Percentiles rank a stretch among this genome's conserved stretches.
phyloP scores from a whole-genome alignment of 2,329 filamentous ascomycete genomes.

The Botrytis galanthina region DNA sequence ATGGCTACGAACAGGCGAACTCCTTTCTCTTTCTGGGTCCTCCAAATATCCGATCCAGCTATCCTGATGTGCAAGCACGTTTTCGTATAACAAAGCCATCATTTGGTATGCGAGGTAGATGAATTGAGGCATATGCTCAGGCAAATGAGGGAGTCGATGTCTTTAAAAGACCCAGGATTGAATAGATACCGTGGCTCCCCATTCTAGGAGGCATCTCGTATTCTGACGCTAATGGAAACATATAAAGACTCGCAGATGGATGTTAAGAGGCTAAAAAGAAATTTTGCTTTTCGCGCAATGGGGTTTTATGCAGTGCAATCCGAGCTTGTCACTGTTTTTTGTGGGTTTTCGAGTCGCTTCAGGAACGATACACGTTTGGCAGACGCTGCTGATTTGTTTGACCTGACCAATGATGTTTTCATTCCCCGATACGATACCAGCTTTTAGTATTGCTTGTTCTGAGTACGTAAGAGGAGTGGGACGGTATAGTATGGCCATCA shows the following conservation, averaged over 20 bases:
- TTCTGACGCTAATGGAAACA: conserved; percentile 61
- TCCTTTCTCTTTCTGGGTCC: conserved; percentile 73
- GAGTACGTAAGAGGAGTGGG: not conserved
- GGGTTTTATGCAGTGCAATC: not conserved
- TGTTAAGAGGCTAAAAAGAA: not conserved
- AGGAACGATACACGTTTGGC: not conserved
- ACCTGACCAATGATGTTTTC: not conserved
- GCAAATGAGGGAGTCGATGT: conserved; percentile 68
- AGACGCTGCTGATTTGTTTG: not conserved
- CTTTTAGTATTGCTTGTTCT: not conserved
- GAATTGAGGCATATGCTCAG: conserved; percentile 88
- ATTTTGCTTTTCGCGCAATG: not conserved
- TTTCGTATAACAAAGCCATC: conserved; percentile 83
- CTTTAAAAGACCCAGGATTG: conserved; percentile 73
- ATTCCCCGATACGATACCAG: not conserved
- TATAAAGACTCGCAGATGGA: not conserved
- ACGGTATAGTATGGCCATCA: not conserved
- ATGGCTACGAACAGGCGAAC: too few relatives aligned
- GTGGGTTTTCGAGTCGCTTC: not conserved
- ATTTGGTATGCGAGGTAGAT: conserved; percentile 87
- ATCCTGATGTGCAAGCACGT: conserved; percentile 74
- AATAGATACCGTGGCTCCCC: conserved; percentile 91
- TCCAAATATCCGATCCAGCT: conserved; percentile 87
- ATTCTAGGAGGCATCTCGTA: conserved; percentile 90
- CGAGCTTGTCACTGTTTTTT: not conserved